A percentile compares a stretch with the other conserved stretches of the same genome.
phyloP scores from a whole-genome alignment of 164 flowering plant genomes.

The Euptelea pleiosperma region DNA sequence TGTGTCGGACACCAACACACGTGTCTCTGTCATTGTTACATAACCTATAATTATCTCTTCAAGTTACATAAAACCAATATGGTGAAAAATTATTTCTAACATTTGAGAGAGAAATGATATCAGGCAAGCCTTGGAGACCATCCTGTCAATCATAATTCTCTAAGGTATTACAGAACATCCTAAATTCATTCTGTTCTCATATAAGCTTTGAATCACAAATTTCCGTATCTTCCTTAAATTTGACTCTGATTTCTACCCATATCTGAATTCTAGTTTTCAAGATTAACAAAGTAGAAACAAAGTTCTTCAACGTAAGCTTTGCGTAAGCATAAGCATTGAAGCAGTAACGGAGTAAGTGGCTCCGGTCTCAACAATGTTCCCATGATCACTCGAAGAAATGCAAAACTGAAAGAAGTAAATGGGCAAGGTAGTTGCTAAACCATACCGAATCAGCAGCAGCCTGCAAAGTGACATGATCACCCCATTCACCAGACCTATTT shows the following conservation, averaged over 20 bases:
- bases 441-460: constrained; percentile 94
- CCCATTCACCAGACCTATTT: constrained; percentile 91
- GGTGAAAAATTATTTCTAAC: not conserved
- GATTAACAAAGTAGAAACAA: not conserved
- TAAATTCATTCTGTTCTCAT: not conserved
- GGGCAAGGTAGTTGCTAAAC: not conserved
- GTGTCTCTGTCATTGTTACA: too few species aligned
- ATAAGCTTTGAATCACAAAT: not conserved
- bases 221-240: not conserved
- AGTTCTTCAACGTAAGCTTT: not conserved
- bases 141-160: not conserved
- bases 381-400: not conserved
- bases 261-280: not conserved
- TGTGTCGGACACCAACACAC: too few species aligned
- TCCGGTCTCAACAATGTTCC: not conserved
- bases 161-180: too few species aligned
- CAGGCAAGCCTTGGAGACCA: not conserved
- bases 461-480: constrained; percentile 85
- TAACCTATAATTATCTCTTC: too few species aligned
- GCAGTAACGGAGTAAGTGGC: not conserved
- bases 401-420: not conserved
- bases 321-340: not conserved
- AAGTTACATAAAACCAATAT: not conserved
- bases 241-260: not conserved
- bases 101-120: not conserved